Base-by-base conservation (phyloP, 345 rosid species). In the Brassica incana region DNA sequence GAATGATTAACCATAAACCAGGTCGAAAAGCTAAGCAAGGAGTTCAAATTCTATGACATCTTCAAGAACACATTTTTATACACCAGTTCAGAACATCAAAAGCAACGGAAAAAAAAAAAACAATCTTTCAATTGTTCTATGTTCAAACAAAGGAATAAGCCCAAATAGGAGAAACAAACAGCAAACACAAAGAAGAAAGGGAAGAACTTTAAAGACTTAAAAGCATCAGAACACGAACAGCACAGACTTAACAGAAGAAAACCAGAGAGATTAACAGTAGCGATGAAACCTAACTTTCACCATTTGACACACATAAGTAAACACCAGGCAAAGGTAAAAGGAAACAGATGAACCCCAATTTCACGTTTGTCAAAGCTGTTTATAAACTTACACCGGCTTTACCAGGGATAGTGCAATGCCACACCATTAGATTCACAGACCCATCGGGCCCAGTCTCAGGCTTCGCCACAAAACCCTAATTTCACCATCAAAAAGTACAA, bases 331-430 rank as follows among this genome's bases (percentile, higher is more conserved):
- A 65, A 50, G 3, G 15, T 48, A 23, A 25, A 60, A 62, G 23
- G 2, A 33, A 25, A 69, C 14, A 8, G 2, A 62, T 3, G 5
- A 54, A 65, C 78, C 63, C 74, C 77, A 61, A 72, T 50, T 25
- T 48, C 1, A 59, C 3, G 45, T 4, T 27, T 3, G 7, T 1
- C 0, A 18, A 3, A 66, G 48, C 8, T 61, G 18, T 43, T 14
- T 33, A 30, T 9, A 84, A 91, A 85, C 58, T 52, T 84, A 95
- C 99, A 71, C 97, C 97, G 5, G 94, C 80, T 86, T 95, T 95
- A 3, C 99, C 99, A 85, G 99, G 99, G 2, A 95, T 95, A n/a
- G 88, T 91, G 83, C 99, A 95, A 85, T 92, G 92, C 99, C 99
- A 95, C 65, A 85, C 87, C 99, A 95, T 91, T 85, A 95, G 77